phyloP scores from a whole-genome alignment of 1,284 basidiomycete species.

The Leccinum fallax region DNA sequence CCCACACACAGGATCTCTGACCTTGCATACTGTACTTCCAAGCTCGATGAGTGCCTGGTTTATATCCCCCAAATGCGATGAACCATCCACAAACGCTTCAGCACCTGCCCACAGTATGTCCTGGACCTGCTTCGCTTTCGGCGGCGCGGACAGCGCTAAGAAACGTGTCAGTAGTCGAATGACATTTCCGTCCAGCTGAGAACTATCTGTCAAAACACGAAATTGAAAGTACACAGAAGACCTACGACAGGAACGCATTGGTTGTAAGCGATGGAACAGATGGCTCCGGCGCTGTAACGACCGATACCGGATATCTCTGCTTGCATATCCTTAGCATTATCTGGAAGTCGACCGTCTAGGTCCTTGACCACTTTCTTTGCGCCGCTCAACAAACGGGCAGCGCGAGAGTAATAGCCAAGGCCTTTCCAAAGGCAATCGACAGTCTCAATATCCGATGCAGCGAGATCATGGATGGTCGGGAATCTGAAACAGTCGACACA shows the following conservation, averaged over 20 bases:
- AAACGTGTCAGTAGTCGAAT: conserved; percentile 81
- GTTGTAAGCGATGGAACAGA: conserved; percentile 89
- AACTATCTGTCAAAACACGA: not conserved
- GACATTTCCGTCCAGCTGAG: conserved; percentile 89
- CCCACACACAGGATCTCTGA: conserved; percentile 73
- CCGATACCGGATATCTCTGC: conserved; percentile 88
- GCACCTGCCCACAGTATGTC: conserved; percentile 86
- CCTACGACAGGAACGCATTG: conserved; percentile 81
- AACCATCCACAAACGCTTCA: conserved; percentile 59
- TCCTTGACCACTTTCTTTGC: conserved; percentile 77
- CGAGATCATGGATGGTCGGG: conserved; percentile 81
- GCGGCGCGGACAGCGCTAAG: conserved; percentile 79
- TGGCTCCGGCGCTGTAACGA: conserved; percentile 88
- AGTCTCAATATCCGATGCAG: conserved; percentile 75
- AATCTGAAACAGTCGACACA: conserved; percentile 50
- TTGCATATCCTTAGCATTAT: conserved; percentile 81
- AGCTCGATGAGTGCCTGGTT: conserved; percentile 90
- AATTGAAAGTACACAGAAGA: conserved; percentile 11
- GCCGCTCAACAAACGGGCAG: conserved; percentile 74
- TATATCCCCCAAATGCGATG: conserved; percentile 72
- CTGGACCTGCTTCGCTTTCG: conserved; percentile 76
- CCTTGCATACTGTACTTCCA: conserved; percentile 89
- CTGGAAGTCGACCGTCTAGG: conserved; percentile 73
- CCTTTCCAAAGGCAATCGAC: conserved; percentile 91
- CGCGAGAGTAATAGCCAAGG: conserved; percentile 90